Evolutionary conservation across 2,329 filamentous ascomycete genomes (phyloP).

Genomic region (Didymella segeticola): DNA sequence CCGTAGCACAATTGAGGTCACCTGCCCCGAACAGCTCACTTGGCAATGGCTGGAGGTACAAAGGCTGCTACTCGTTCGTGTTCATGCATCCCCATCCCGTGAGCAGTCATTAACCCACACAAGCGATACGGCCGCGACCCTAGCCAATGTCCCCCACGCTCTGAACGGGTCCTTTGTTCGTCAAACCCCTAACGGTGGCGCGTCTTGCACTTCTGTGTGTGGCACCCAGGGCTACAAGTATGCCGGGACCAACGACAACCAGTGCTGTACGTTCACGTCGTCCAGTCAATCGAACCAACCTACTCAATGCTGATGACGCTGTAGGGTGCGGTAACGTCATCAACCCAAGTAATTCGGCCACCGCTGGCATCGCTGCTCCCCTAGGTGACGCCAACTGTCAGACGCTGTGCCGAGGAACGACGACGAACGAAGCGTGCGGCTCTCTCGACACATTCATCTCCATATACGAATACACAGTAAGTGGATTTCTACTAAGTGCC

Average conservation of each 20-base stretch:
- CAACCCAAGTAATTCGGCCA: neutral
- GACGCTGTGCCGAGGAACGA: neutral
- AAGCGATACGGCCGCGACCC: neutral
- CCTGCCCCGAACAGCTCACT: constrained; percentile 9
- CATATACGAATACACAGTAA: constrained; percentile 22
- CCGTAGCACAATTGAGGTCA: constrained; percentile 1
- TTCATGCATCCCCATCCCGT: too few species aligned
- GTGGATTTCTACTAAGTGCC: constrained; percentile 13
- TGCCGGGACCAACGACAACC: constrained; percentile 23
- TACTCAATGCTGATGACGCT: neutral
- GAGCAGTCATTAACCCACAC: neutral
- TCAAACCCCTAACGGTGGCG: constrained; percentile 12
- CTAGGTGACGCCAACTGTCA: neutral
- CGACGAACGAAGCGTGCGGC: constrained; percentile 11
- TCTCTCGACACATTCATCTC: constrained; percentile 1
- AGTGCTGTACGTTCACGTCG: constrained; percentile 23
- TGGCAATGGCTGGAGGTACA: constrained; percentile 20
- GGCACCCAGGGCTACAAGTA: constrained; percentile 4
- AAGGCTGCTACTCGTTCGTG: constrained; percentile 26
- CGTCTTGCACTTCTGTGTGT: constrained; percentile 11
- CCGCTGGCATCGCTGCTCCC: neutral
- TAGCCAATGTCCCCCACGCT: constrained; percentile 4
- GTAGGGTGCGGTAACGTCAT: constrained; percentile 9
- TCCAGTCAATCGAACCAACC: too few species aligned
- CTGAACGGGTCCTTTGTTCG: constrained; percentile 6